phyloP scores from a whole-genome alignment of 352 stramenopile genomes.

The Pythium folliculosum region DNA sequence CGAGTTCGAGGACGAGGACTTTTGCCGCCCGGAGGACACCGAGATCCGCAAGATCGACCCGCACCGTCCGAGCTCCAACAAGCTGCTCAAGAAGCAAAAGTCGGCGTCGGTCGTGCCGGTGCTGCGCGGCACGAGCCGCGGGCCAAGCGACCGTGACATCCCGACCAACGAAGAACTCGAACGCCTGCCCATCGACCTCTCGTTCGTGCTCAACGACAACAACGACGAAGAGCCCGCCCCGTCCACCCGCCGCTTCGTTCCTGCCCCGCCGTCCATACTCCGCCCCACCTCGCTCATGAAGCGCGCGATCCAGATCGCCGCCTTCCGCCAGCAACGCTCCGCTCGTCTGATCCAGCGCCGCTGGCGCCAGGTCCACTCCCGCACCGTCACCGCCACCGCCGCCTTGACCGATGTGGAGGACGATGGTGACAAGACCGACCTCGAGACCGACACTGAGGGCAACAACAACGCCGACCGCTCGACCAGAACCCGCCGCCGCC shows the following conservation, averaged over 20 bases:
- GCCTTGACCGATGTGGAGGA: constrained; percentile 5
- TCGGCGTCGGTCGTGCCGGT: constrained; percentile 29
- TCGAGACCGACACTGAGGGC: constrained; percentile 28
- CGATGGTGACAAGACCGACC: constrained; percentile 26
- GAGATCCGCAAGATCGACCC: constrained; percentile 28
- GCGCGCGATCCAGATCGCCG: constrained; percentile 17
- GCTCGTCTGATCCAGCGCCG: constrained; percentile 31
- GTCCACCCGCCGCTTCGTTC: background rate
- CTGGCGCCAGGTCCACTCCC: constrained; percentile 23
- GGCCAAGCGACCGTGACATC: constrained; percentile 26
- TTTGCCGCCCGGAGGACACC: constrained; percentile 24
- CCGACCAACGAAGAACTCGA: constrained; percentile 37
- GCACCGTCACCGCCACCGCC: background rate
- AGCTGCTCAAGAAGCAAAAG: constrained; percentile 31
- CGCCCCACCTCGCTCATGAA: constrained; percentile 15
- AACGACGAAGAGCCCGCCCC: constrained; percentile 16
- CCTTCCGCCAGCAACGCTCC: constrained; percentile 25
- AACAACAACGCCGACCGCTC: constrained; percentile 16
- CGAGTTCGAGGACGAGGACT: constrained; percentile 34
- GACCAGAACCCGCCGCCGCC: constrained; percentile 26
- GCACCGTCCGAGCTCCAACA: background rate
- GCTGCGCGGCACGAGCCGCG: background rate
- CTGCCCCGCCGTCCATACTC: constrained; percentile 13
- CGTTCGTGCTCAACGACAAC: constrained; percentile 29
- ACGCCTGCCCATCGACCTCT: constrained; percentile 32